Percentiles rank a stretch among this genome's conserved stretches.
Conservation (phyloP, 441 rosid genomes). For the Kokia cookei region DNA sequence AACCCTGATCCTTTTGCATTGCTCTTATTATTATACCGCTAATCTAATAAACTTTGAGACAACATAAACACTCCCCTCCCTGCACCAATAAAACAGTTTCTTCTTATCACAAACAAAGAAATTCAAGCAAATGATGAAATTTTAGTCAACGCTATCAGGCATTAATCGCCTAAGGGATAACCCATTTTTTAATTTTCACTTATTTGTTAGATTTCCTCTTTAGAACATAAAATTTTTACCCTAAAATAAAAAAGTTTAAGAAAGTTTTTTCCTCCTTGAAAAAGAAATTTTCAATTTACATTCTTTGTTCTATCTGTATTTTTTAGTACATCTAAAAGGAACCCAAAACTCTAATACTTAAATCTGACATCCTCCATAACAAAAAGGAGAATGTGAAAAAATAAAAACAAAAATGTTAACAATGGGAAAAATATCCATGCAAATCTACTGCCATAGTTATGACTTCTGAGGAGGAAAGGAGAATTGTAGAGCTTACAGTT, state of each 20-base stretch:
- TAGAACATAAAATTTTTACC: no score
- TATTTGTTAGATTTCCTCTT: neutral
- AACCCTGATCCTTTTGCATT: conserved; percentile 36
- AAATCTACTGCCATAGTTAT: neutral
- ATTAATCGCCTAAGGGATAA: neutral
- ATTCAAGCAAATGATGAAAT: neutral
- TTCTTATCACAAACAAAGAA: neutral
- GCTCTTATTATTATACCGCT: neutral
- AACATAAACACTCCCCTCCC: neutral
- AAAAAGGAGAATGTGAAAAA: neutral
- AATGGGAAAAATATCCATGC: neutral
- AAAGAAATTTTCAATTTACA: no score
- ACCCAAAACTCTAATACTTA: neutral
- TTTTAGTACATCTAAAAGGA: neutral
- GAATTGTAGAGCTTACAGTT: neutral
- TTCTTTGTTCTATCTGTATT: no score
- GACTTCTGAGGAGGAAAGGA: neutral
- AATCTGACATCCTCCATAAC: neutral
- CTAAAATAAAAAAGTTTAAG: no score
- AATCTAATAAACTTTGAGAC: neutral
- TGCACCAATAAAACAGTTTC: neutral
- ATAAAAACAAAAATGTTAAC: neutral
- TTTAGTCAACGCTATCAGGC: neutral
- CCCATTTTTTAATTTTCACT: neutral
- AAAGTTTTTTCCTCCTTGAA: no score